Base-by-base conservation (phyloP, 2,329 filamentous ascomycete species). In the Fusarium xylarioides region DNA sequence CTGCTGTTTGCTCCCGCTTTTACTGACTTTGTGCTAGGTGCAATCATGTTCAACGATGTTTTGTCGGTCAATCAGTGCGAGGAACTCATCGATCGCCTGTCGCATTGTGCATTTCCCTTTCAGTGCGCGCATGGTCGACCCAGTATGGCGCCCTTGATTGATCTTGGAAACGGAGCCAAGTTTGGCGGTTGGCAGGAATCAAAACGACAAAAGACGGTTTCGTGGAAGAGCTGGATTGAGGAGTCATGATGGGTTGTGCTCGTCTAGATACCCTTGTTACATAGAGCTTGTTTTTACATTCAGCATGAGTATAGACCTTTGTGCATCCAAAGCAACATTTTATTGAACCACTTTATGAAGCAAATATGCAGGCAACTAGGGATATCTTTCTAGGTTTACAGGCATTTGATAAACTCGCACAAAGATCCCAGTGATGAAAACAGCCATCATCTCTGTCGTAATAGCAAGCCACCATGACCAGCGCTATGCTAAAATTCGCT, bases 1-100 rank as follows among this genome's bases (percentile, higher is more conserved):
- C 0, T 11, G 7, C 18, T 21, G 23, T 14, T n/a, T 14, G 11
- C 10, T 14, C 1, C 35, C 32, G 30, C 30, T 16, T 21, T 53
- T 18, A 9, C 71, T 76, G 47, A 78, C 63, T 15, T 49, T 19
- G 32, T 38, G 12, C 34, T 21, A 87, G 86, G 84, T 40, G 93
- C 94, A 5, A 91, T 96, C 79, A 95, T 95, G 93, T 97, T 97
- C 82, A 95, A 95, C 74, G 94, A 97, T 76, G 78, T 83, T 11
- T 82, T 96, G 12, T 85, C 85, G 1, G 70, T 79, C 2, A 81
- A 85, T 0, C 86, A 94, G 71, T 95, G 93, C 74, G 74, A 82
- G 15, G 78, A 80, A 1, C 80, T 96, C 38, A 79, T 95, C 0
- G 68, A 61, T 4, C 85, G 85, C 7, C 82, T 96, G n/a, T 86